Base-by-base conservation (phyloP, 1,139 yeast species). In the Scheffersomyces titani region DNA sequence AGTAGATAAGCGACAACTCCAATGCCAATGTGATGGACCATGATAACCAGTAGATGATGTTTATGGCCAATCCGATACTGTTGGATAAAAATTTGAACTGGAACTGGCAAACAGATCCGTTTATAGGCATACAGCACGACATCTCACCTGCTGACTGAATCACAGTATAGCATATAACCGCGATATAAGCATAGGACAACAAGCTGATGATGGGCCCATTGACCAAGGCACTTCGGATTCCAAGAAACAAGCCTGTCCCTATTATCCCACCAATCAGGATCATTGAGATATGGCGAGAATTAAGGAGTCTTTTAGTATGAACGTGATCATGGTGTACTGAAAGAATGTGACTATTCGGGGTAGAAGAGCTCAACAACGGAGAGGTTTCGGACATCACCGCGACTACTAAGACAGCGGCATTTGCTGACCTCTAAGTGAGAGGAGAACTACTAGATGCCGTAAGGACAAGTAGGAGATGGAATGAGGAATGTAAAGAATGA, bases 221-320 rank as follows among this genome's bases (percentile, higher is more conserved):
- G 5, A 57, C 49, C 13, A 68, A 54, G 5, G 63, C 57, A 30
- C 54, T 56, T 19, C 67, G 58, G 45, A 70, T 61, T 19, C 70
- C 70, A 45, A 69, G 63, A 51, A 70, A 71, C 47, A 71, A 63
- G 0, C 75, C 75, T 1, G 73, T 69, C 3, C 74, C 75, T 7
- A 71, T 65, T 20, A 70, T 69, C 24, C 72, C 72, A 40, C 71
- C 74, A 30, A 70, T 60, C 36, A 71, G 64, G 36, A 70, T 64
- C 71, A 68, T 66, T 5, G 70, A 62, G 18, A 67, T 64, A 52
- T 65, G 66, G 40, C 62, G 54, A n/a, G 68, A 54, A n/a, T 60
- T 60, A 9, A 67, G 56, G 18, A 61, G 57, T 47, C 66, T 56
- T 36, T 63, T 60, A 6, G 65, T 59, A 44, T 57, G 53, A 7